Base-by-base conservation (phyloP, 2,329 filamentous ascomycete species). In the Penicillium sp. region DNA sequence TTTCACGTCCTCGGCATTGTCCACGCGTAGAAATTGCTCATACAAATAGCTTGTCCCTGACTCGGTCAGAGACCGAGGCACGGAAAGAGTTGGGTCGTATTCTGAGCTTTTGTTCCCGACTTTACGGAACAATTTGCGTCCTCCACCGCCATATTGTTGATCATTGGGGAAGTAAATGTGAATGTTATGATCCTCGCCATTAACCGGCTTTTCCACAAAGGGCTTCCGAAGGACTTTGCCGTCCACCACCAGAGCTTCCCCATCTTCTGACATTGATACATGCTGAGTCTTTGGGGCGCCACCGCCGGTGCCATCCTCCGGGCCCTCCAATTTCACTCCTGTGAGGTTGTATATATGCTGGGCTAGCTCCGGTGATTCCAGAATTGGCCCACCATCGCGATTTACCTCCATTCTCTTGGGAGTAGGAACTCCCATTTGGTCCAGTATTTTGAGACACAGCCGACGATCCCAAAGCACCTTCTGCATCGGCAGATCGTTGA, bases 81-180 rank as follows among this genome's bases (percentile, higher is more conserved):
- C 74, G 15, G 77, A 83, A 54, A 99, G 81, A 10, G 86, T 85
- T 15, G 88, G 82, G 54, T 96, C 88, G 66, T 88, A 95, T 71
- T 99, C 95, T 1, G 93, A 97, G 72, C 93, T 97, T 76, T 99
- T 99, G 80, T 99, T 99, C 65, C 95, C 95, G 65, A 99, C 89
- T 73, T 99, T 99, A 52, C 94, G 84, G 75, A 99, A 99, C 3
- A 99, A 82, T 61, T 93, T 89, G 53, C 95, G 83, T 24, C 91
- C 95, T 53, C 94, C 94, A 44, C 93, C 92, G 4, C 92, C 91
- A 44, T 89, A 83, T 39, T 89, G 88, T 52, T 76, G 69, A 55
- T 73, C 71, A 57, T 86, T 88, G 21, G 93, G 90, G 66, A 95
- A 97, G 75, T 97, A 99, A 51, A 99, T 96, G 74, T 95, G 88